These are phyloP conservation scores for Toxoplasma gondii DNA, from an alignment of 169 alveolate genomes.

Conservation along the genomic window DNA sequence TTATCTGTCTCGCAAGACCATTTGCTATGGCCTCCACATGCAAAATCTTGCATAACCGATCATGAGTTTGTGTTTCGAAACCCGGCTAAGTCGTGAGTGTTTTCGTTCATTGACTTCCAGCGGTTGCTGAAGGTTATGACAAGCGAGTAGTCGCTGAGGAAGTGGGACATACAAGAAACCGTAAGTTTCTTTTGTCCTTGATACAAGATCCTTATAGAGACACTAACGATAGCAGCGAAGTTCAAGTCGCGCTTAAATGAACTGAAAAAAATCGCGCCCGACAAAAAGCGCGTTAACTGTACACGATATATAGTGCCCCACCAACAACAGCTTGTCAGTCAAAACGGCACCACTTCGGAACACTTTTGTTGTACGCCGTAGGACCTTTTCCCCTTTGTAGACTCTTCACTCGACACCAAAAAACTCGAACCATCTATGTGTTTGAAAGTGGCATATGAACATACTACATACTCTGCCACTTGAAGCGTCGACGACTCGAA, in stretches of 20 bases:
- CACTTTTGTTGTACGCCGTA: neutral
- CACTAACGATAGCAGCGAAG: neutral
- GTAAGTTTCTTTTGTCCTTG: no score
- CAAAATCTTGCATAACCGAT: no score
- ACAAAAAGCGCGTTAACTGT: neutral
- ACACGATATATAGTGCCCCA: neutral
- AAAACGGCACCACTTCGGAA: neutral
- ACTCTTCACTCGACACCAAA: neutral
- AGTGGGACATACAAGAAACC: no score
- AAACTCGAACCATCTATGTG: neutral
- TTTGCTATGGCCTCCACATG: no score
- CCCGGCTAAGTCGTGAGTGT: no score
- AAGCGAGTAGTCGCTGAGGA: no score
- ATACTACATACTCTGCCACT: neutral
- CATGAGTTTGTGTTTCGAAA: no score
- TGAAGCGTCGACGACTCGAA: neutral
- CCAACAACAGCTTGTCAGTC: neutral
- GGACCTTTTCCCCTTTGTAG: neutral
- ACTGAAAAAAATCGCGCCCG: conserved; percentile 1
- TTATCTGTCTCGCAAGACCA: no score
- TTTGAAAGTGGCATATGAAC: neutral
- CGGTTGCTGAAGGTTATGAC: no score
- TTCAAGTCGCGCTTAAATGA: neutral
- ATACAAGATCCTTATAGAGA: no score
- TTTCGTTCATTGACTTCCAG: no score